phyloP scores from a whole-genome alignment of 2,329 filamentous ascomycete species.

The Sclerotinia borealis region DNA sequence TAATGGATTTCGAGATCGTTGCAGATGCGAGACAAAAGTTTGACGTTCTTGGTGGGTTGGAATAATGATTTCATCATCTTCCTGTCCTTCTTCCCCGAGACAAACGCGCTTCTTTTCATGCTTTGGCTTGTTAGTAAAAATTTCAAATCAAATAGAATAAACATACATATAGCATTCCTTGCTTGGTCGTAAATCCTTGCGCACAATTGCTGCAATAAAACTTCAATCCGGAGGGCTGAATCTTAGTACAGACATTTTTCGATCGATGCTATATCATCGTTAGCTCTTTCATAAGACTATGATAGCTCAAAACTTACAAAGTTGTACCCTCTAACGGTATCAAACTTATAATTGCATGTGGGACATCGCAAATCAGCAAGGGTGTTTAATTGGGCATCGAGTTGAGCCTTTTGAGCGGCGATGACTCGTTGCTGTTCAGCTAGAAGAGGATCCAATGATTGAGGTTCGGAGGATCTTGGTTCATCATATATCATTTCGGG shows the following conservation, averaged over 20 bases:
- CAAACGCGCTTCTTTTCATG: conserved; percentile 14
- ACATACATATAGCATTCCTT: conserved; percentile 23
- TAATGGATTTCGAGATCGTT: neutral
- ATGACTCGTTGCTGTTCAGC: conserved; percentile 13
- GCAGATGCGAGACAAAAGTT: too few relatives aligned
- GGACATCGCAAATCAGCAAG: neutral
- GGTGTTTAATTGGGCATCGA: neutral
- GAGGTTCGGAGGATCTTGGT: neutral
- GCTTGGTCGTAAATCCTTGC: conserved; percentile 19
- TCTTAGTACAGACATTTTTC: conserved; percentile 16
- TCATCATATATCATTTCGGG: neutral
- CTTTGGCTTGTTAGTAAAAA: neutral
- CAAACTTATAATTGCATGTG: conserved; percentile 2
- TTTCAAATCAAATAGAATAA: neutral
- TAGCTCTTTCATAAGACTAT: neutral
- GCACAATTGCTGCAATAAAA: conserved; percentile 11
- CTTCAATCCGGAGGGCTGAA: neutral
- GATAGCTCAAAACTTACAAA: conserved; percentile 3
- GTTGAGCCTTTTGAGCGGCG: conserved; percentile 2
- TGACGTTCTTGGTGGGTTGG: conserved; percentile 5
- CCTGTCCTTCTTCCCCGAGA: neutral
- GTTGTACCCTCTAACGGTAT: conserved; percentile 6
- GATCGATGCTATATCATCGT: conserved; percentile 11
- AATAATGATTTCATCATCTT: neutral
- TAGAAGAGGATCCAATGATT: conserved; percentile 9